These are phyloP conservation scores for Lasiosphaeria ovina DNA, from an alignment of 495 filamentous ascomycete genomes.

Conservation along the genomic window DNA sequence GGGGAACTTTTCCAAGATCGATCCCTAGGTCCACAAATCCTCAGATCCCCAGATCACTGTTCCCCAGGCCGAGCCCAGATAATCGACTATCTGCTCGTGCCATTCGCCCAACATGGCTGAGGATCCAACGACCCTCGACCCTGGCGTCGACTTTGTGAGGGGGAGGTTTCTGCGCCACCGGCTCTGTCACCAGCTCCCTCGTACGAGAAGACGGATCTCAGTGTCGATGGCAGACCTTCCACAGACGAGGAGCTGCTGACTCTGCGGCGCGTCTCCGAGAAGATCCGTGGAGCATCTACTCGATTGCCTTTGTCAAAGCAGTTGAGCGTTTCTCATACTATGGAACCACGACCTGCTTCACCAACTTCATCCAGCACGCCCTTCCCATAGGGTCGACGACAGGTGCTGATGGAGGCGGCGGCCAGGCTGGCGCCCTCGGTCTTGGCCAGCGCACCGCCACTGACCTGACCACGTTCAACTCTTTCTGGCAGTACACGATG, in stretches of 20 bases:
- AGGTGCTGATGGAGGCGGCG: constrained; percentile 62
- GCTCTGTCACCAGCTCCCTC: not conserved
- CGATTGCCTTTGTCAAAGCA: constrained; percentile 71
- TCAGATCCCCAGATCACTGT: too few relatives aligned
- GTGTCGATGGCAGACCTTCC: not conserved
- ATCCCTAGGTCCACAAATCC: not conserved
- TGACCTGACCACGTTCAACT: constrained; percentile 65
- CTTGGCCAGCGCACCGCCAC: constrained; percentile 67
- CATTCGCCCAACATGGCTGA: not conserved
- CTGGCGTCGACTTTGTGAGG: not conserved
- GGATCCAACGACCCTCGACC: not conserved
- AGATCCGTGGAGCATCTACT: constrained; percentile 63
- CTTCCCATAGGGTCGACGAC: constrained; percentile 58
- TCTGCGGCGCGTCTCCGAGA: constrained; percentile 63
- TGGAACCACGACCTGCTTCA: constrained; percentile 62
- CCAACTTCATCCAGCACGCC: constrained; percentile 61
- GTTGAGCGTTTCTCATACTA: constrained; percentile 81
- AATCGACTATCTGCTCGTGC: not conserved
- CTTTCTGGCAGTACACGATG: constrained; percentile 72
- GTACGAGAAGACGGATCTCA: not conserved
- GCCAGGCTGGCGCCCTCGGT: constrained; percentile 45
- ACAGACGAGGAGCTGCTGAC: constrained; percentile 60
- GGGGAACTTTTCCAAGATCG: not conserved
- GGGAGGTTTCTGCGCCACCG: not conserved
- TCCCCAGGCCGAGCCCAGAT: not conserved